These are phyloP conservation scores for Pyrenochaeta sp. DNA, from an alignment of 2,329 filamentous ascomycete species.

Conservation along the genomic window DNA sequence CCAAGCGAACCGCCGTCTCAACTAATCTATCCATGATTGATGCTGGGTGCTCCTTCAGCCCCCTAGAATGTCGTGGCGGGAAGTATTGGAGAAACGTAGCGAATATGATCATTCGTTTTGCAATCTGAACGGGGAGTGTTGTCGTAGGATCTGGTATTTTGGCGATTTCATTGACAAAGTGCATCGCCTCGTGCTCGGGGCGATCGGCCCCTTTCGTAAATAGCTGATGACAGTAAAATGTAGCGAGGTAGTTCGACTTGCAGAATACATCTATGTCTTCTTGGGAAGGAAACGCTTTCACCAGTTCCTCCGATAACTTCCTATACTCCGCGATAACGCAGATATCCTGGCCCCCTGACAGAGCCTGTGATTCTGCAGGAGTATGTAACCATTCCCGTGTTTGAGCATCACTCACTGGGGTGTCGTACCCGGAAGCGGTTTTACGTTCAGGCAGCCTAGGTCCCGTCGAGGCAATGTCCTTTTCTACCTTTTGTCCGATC, in stretches of 20 bases:
- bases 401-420: slow-evolving; percentile 3
- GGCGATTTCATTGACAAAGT: slow-evolving; percentile 10
- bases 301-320: slow-evolving; percentile 9
- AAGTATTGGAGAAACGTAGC: slow-evolving; percentile 36
- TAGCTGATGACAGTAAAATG: slow-evolving; percentile 13
- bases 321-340: slow-evolving; percentile 4
- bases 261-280: slow-evolving; percentile 17
- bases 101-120: slow-evolving; percentile 43
- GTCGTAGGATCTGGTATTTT: slow-evolving; percentile 8
- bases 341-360: neutral
- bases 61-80: slow-evolving; percentile 2
- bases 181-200: slow-evolving; percentile 10
- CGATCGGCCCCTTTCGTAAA: slow-evolving; percentile 11
- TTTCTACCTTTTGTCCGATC: slow-evolving; percentile 3
- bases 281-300: slow-evolving; percentile 17
- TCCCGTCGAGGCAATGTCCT: neutral
- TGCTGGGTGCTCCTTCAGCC: slow-evolving; percentile 31
- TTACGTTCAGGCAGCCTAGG: neutral
- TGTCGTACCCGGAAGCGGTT: neutral
- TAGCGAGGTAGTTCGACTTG: slow-evolving; percentile 10
- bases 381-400: neutral
- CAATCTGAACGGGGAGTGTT: slow-evolving; percentile 41
- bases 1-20: slow-evolving; percentile 31
- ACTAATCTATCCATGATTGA: slow-evolving; percentile 36
- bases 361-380: neutral